Base-by-base conservation (phyloP, 176 grass and related monocot genomes). In the Raddia distichophylla region DNA sequence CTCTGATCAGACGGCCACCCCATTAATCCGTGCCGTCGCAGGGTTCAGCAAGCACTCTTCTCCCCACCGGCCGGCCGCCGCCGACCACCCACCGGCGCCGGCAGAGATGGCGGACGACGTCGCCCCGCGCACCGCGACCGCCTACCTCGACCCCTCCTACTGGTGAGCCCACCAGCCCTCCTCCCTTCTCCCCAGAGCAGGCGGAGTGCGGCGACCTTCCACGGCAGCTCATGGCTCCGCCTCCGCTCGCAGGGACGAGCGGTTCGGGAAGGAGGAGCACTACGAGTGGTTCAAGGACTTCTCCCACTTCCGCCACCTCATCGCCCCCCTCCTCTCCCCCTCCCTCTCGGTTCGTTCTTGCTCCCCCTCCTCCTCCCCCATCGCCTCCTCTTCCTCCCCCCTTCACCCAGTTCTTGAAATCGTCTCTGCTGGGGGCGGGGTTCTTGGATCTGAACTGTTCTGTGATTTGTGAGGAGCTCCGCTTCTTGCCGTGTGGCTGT, bases 241-340 rank as follows among this genome's bases (percentile, higher is more conserved):
- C 76, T 64, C 13, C 18, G 33, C 37, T 57, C 63, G 80, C 80
- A 98, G 96, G 95, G 93, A 98, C 74, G 63, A 74, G 71, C 80
- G 96, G 70, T 98, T 98, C 84, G 76, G 79, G 19, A 84, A 94
- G 56, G 96, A 98, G 90, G 96, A 95, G 73, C 91, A 99, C 87
- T 93, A 95, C 50, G 93, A 99, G 81, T 99, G 96, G 96, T 64
- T 90, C 57, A 91, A 95, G 82, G 93, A 95, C 84, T 99, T 88
- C 87, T 99, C 93, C 60, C 96, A 93, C 84, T 91, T 99, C 91
- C 88, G 82, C 71, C 96, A 98, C 82, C 90, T 95, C 82, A 90
- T 98, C 57, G 58, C 71, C 33, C 96, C 96, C 54, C 89, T 98
- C 56, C 90, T 98, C 86, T 82, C 79, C 54, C 86, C 96, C 10